Evolutionary conservation across 352 stramenopile genomes (phyloP).

Genomic region (Phytopythium mirpurense): DNA sequence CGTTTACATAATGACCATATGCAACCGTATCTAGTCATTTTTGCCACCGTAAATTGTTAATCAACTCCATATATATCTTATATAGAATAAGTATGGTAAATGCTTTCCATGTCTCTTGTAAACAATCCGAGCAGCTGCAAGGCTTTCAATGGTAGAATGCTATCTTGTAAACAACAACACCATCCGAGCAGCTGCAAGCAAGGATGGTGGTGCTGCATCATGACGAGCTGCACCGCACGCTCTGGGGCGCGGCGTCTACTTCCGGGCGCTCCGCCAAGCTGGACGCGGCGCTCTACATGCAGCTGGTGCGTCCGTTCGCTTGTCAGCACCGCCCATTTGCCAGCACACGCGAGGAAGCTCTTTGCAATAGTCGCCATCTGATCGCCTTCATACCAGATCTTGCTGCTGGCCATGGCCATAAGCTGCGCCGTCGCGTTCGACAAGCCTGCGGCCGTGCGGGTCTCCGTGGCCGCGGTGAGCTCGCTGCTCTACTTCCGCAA

Average conservation of each 20-base stretch:
- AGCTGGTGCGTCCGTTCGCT: conserved; percentile 33
- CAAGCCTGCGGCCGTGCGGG: conserved; percentile 41
- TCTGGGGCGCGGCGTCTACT: conserved; percentile 47
- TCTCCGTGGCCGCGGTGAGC: conserved; percentile 19
- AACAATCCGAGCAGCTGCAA: too few species aligned
- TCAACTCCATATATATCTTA: too few species aligned
- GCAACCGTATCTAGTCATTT: too few species aligned
- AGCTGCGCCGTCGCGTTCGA: conserved; percentile 43
- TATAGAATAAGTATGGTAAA: too few species aligned
- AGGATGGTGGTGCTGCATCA: conserved; percentile 67
- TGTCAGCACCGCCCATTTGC: too few species aligned
- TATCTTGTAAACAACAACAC: too few species aligned
- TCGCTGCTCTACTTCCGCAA: conserved; percentile 65
- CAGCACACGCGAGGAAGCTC: neutral
- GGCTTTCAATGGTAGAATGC: too few species aligned
- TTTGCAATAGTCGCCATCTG: too few species aligned
- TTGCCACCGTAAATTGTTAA: too few species aligned
- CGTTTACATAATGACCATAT: too few species aligned
- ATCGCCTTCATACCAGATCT: too few species aligned
- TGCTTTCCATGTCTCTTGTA: too few species aligned
- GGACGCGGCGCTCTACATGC: conserved; percentile 38
- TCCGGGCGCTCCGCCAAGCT: conserved; percentile 33
- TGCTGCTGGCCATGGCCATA: conserved; percentile 25
- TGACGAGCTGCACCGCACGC: conserved; percentile 45
- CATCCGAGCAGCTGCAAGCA: neutral